These are phyloP conservation scores for Aaosphaeria arxii DNA, from an alignment of 2,329 filamentous ascomycete genomes.

Conservation along the genomic window DNA sequence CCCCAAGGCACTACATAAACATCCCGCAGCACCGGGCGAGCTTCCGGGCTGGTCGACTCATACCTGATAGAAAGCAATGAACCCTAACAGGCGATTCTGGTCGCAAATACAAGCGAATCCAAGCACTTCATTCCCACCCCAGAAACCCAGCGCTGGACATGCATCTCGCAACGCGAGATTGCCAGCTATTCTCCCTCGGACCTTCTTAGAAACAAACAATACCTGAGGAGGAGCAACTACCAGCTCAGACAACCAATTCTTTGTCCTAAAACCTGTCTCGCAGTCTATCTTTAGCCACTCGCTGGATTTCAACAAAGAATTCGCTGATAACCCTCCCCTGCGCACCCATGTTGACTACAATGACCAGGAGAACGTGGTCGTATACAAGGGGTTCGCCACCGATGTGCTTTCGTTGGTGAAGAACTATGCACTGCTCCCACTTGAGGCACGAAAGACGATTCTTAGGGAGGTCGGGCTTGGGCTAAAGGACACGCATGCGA, in stretches of 20 bases:
- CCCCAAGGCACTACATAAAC: too few relatives aligned
- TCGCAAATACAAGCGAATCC: too few relatives aligned
- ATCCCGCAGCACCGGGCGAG: too few relatives aligned
- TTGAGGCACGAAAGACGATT: background rate
- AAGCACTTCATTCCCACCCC: too few relatives aligned
- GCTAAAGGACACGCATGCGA: constrained; percentile 6
- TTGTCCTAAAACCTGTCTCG: background rate
- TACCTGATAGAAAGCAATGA: too few relatives aligned
- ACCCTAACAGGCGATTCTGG: too few relatives aligned
- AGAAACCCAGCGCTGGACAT: background rate
- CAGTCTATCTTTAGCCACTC: background rate
- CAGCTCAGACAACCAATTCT: background rate
- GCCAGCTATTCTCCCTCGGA: background rate
- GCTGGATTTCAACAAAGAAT: background rate
- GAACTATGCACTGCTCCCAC: background rate
- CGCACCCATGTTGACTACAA: background rate
- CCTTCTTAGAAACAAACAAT: background rate
- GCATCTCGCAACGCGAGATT: background rate
- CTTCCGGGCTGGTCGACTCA: too few relatives aligned
- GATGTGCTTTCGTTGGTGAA: background rate
- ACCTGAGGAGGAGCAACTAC: background rate
- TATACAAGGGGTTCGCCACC: background rate
- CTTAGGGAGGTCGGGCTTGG: constrained; percentile 2
- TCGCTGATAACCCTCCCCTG: background rate
- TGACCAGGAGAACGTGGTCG: background rate